Evolutionary conservation across 1,284 basidiomycete species (phyloP).

Genomic region (Pisolithus thermaeus): DNA sequence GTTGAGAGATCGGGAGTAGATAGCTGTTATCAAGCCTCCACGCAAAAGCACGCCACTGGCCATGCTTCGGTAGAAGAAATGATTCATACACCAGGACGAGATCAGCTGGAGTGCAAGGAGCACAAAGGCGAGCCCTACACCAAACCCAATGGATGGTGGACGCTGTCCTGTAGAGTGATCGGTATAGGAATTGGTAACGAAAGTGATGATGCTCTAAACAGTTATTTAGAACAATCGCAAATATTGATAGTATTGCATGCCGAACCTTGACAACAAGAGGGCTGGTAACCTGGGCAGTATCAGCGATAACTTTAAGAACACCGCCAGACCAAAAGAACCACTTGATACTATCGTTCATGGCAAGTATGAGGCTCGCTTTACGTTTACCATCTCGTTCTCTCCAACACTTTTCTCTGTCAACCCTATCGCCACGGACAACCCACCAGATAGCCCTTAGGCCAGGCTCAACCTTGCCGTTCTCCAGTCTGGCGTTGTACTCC

Average conservation of each 20-base stretch:
- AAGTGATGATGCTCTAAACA: conserved; percentile 66
- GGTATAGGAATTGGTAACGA: conserved; percentile 60
- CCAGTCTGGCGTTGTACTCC: conserved; percentile 66
- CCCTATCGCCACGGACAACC: conserved; percentile 48
- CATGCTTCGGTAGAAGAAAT: conserved; percentile 74
- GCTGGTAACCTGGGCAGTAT: conserved; percentile 68
- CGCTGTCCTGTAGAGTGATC: conserved; percentile 43
- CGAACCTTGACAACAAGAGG: conserved; percentile 71
- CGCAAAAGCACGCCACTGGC: conserved; percentile 78
- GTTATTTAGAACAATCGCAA: not conserved
- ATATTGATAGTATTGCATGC: not conserved
- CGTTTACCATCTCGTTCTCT: conserved; percentile 57
- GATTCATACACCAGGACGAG: conserved; percentile 67
- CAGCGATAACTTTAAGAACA: conserved; percentile 68
- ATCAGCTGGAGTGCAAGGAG: conserved; percentile 69
- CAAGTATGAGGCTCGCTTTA: conserved; percentile 63
- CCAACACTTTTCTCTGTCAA: conserved; percentile 60
- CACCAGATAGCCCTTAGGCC: conserved; percentile 54
- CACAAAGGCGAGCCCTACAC: conserved; percentile 70
- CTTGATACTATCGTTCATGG: conserved; percentile 79
- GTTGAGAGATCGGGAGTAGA: conserved; percentile 77
- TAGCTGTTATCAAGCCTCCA: conserved; percentile 83
- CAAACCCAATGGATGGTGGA: conserved; percentile 58
- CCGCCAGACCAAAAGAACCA: conserved; percentile 83
- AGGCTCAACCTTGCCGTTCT: conserved; percentile 57